phyloP scores from a whole-genome alignment of 768 basidiomycete genomes.

The Gloeostereum incarnatum region DNA sequence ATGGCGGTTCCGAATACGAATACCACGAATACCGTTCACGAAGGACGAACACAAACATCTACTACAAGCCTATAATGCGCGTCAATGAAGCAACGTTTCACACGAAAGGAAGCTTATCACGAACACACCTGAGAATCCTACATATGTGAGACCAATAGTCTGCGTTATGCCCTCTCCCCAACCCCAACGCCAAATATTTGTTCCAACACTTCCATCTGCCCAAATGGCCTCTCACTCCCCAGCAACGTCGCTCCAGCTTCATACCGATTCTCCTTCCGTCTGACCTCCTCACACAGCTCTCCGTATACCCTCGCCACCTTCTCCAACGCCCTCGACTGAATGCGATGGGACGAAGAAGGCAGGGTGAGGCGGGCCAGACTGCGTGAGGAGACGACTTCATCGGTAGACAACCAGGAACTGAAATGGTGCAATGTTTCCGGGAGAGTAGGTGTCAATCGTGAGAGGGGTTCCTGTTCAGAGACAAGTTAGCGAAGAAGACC shows the following conservation, averaged over 20 bases:
- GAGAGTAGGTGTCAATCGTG: conserved; percentile 59
- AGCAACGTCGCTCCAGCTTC: conserved; percentile 86
- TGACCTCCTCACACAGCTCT: conserved; percentile 67
- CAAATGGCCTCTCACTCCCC: conserved; percentile 78
- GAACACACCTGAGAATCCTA: too few relatives aligned
- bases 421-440: conserved; percentile 60
- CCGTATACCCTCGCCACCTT: conserved; percentile 65
- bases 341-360: conserved; percentile 50
- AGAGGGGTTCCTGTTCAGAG: conserved; percentile 50
- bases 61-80: too few relatives aligned
- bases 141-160: too few relatives aligned
- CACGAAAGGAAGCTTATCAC: too few relatives aligned
- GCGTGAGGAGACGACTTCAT: conserved; percentile 73
- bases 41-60: too few relatives aligned
- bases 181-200: conserved; percentile 73
- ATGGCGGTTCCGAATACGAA: too few relatives aligned
- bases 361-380: conserved; percentile 69
- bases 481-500: neutral
- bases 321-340: conserved; percentile 71
- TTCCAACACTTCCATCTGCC: conserved; percentile 61
- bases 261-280: conserved; percentile 69
- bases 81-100: too few relatives aligned
- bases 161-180: conserved; percentile 8
- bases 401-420: conserved; percentile 76
- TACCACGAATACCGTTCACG: too few relatives aligned